Evolutionary conservation across 257 asterid species (phyloP).

Genomic region (Phtheirospermum japonicum): DNA sequence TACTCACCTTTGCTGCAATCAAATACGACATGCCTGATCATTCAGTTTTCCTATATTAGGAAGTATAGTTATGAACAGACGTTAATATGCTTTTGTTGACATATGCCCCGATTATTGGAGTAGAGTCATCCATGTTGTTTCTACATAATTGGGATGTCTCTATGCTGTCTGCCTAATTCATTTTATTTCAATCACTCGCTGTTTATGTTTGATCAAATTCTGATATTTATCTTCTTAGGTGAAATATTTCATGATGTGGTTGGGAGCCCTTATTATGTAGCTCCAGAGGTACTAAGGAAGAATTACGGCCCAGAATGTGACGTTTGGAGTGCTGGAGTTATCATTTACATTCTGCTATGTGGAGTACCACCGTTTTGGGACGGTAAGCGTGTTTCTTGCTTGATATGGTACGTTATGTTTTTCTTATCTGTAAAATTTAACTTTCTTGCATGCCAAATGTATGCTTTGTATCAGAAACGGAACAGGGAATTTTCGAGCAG

Average conservation of each 20-base stretch:
- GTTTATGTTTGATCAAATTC: conserved; percentile 12
- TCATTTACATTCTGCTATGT: conserved; percentile 56
- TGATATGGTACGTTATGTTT: conserved; percentile 8
- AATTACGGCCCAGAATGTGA: conserved; percentile 65
- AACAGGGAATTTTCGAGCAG: conserved; percentile 64
- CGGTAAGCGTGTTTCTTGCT: conserved; percentile 35
- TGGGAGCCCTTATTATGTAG: conserved; percentile 76
- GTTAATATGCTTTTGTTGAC: not conserved
- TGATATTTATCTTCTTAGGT: conserved; percentile 36
- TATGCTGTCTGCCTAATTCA: not conserved
- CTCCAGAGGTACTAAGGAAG: conserved; percentile 69
- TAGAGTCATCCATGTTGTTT: not conserved
- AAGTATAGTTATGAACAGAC: not conserved
- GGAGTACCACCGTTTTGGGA: conserved; percentile 88
- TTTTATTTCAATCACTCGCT: not conserved
- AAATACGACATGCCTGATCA: not conserved
- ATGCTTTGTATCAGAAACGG: conserved; percentile 46
- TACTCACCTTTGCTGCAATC: not conserved
- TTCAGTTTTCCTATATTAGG: not conserved
- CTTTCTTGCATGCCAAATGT: conserved; percentile 19
- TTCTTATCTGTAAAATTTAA: not conserved
- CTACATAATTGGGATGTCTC: conserved; percentile 1
- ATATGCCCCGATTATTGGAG: not conserved
- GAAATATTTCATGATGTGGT: conserved; percentile 56
- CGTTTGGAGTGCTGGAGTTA: conserved; percentile 83